These are phyloP conservation scores for Fusarium kyushuense DNA, from an alignment of 2,329 filamentous ascomycete species.

Conservation along the genomic window DNA sequence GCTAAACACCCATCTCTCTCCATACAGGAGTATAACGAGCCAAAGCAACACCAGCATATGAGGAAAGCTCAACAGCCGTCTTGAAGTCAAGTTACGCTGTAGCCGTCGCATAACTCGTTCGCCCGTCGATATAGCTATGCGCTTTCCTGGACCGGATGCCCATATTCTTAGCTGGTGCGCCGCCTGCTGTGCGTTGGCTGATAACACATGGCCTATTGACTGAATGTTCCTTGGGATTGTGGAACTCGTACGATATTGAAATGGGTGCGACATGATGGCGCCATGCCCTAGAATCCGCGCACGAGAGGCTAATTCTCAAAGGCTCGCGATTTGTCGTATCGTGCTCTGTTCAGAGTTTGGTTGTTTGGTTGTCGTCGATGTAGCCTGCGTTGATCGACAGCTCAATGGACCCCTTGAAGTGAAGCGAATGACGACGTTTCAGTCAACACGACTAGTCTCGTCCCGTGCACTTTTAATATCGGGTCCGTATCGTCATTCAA, in stretches of 20 bases:
- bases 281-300: conserved; percentile 45
- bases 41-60: conserved; percentile 79
- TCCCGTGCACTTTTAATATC: conserved; percentile 1
- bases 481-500: not conserved
- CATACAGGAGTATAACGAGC: conserved; percentile 83
- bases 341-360: conserved; percentile 4
- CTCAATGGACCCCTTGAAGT: conserved; percentile 32
- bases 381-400: conserved; percentile 26
- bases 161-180: conserved; percentile 56
- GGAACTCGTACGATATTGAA: conserved; percentile 35
- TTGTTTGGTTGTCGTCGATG: conserved; percentile 4
- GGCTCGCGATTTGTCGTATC: not conserved
- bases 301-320: not conserved
- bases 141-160: conserved; percentile 57
- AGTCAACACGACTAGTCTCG: conserved; percentile 4
- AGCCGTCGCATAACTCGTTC: conserved; percentile 48
- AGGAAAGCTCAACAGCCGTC: conserved; percentile 70
- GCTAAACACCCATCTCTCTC: conserved; percentile 83
- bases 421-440: conserved; percentile 12
- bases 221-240: conserved; percentile 34
- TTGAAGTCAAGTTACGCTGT: conserved; percentile 60
- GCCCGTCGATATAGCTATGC: conserved; percentile 50
- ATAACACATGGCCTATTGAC: conserved; percentile 43
- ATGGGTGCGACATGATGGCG: conserved; percentile 48
- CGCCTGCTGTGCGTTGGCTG: conserved; percentile 41